Evolutionary conservation across 140 eudicot genomes (phyloP).

Genomic region (Erigeron philadelphicus): DNA sequence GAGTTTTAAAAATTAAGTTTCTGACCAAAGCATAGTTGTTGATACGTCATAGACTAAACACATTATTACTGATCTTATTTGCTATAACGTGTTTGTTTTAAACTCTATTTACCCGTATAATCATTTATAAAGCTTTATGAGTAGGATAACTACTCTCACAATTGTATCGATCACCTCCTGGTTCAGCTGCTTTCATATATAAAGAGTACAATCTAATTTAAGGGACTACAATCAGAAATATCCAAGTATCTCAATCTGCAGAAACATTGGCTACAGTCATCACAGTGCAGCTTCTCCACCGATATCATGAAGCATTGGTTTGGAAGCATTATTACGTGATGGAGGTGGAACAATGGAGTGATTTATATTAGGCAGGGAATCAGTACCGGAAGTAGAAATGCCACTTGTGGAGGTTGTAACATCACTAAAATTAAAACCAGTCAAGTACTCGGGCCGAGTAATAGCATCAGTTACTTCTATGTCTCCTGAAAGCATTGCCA

Average conservation of each 20-base stretch:
- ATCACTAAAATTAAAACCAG: neutral
- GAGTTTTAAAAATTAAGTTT: too few species aligned
- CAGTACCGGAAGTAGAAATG: neutral
- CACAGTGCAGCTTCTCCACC: neutral
- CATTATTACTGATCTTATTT: too few species aligned
- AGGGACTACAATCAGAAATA: too few species aligned
- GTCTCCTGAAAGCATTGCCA: slow-evolving; percentile 74
- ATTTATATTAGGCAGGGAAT: neutral
- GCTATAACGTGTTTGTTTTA: too few species aligned
- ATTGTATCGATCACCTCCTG: neutral
- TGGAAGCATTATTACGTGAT: neutral
- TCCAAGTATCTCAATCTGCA: neutral
- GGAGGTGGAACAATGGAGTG: too few species aligned
- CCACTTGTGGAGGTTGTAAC: neutral
- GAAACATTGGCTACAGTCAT: neutral
- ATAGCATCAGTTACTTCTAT: slow-evolving; percentile 32
- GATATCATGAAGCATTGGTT: neutral
- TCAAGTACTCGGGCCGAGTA: neutral
- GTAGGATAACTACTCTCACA: neutral
- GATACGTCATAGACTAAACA: too few species aligned
- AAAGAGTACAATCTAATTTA: neutral
- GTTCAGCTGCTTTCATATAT: neutral
- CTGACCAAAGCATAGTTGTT: too few species aligned
- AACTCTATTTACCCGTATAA: too few species aligned
- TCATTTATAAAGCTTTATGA: too few species aligned